phyloP scores from a whole-genome alignment of 768 basidiomycete genomes.

The Phanerochaete sordida region DNA sequence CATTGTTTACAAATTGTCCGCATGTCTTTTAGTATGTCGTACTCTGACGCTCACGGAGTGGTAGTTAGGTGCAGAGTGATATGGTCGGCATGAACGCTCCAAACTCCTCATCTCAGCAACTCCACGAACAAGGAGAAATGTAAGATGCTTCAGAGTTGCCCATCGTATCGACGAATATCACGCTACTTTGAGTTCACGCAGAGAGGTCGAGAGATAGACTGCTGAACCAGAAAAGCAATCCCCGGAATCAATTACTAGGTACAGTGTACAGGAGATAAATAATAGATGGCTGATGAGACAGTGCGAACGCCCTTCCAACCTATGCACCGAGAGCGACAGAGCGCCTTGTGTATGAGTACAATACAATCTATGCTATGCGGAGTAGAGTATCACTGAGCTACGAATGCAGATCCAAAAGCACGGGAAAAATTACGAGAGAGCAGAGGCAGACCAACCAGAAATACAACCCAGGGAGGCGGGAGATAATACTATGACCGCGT shows the following conservation, averaged over 20 bases:
- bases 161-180: no score
- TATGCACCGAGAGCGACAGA: slow-evolving; percentile 1
- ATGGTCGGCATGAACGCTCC: no score
- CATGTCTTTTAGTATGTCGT: no score
- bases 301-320: slow-evolving; percentile 8
- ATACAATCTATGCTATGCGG: slow-evolving; percentile 30
- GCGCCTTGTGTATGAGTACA: slow-evolving; percentile 19
- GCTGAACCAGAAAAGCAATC: not conserved
- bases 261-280: slow-evolving; percentile 16
- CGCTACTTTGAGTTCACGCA: not conserved
- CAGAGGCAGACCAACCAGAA: slow-evolving; percentile 14
- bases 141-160: no score
- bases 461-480: slow-evolving; percentile 18
- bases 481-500: slow-evolving; percentile 33
- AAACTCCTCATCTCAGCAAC: no score
- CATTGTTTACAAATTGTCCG: no score
- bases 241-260: slow-evolving; percentile 5
- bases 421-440: slow-evolving; percentile 12
- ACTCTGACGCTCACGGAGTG: no score
- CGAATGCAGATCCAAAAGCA: slow-evolving; percentile 23
- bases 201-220: not conserved
- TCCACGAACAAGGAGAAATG: no score
- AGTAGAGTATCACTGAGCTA: slow-evolving; percentile 24
- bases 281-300: slow-evolving; percentile 11
- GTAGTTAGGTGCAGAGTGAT: no score